A percentile compares a stretch with the other conserved stretches of the same genome.
Conservation (phyloP, 805 yeast species). For the Alloascoidea africana region DNA sequence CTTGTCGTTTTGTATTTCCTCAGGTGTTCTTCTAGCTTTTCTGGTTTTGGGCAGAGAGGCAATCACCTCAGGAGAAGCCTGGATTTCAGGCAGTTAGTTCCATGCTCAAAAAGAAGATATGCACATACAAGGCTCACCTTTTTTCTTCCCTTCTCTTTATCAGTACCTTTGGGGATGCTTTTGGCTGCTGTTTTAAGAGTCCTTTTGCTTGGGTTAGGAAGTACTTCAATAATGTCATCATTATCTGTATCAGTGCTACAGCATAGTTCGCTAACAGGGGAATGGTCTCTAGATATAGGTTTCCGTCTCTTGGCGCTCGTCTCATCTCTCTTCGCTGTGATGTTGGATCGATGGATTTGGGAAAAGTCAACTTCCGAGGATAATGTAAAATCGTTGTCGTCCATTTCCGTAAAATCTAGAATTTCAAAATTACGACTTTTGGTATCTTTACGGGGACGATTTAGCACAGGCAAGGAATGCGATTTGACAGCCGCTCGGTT, state of each 20-base stretch:
- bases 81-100: not conserved
- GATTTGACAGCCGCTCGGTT: too few species aligned
- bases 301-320: not conserved
- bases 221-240: not conserved
- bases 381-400: not conserved
- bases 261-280: not conserved
- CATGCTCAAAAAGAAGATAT: not conserved
- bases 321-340: not conserved
- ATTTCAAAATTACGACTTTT: too few species aligned
- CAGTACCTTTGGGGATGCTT: not conserved
- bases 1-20: not conserved
- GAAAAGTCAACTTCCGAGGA: not conserved
- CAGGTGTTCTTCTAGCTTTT: not conserved
- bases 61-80: not conserved
- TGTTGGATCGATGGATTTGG: not conserved
- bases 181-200: not conserved
- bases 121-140: not conserved
- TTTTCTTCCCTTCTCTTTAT: not conserved
- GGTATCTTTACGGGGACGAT: too few species aligned
- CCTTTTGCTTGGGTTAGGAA: not conserved
- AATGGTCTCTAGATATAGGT: not conserved
- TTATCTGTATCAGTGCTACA: not conserved
- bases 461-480: too few species aligned
- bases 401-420: conserved; percentile 1
- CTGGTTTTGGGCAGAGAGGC: not conserved